A percentile compares a stretch with the other conserved stretches of the same genome.
Conservation (phyloP, 2,329 filamentous ascomycete species). For the Ceratocystis papillata region DNA sequence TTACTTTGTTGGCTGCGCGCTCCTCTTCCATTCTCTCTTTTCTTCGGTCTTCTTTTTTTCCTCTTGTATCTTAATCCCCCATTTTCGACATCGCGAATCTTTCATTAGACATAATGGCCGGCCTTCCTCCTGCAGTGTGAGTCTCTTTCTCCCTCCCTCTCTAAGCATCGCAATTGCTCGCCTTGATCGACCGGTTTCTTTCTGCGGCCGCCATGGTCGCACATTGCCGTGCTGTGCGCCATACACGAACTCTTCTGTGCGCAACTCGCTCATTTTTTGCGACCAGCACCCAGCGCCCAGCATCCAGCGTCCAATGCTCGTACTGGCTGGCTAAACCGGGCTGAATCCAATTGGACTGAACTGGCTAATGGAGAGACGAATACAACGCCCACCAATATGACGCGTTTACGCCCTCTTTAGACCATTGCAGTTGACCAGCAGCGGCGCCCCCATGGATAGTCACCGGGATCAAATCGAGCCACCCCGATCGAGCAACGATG, state of each 20-base stretch:
- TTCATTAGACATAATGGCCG: constrained; percentile 25
- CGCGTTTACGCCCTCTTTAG: not conserved
- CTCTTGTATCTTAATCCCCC: constrained; percentile 4
- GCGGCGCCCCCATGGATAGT: not conserved
- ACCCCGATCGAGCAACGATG: not conserved
- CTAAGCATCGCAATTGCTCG: not conserved
- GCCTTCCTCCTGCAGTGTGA: constrained; percentile 26
- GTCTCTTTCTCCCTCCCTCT: constrained; percentile 10
- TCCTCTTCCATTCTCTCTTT: not conserved
- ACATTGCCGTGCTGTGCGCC: constrained; percentile 6
- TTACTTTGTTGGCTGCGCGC: constrained; percentile 9
- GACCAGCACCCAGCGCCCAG: not conserved
- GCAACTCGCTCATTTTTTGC: not conserved
- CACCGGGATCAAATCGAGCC: not conserved
- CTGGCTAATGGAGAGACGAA: too few species aligned
- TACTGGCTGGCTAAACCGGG: not conserved
- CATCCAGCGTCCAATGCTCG: not conserved
- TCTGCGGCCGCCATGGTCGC: not conserved
- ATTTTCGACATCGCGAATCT: constrained; percentile 1
- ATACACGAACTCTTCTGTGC: not conserved
- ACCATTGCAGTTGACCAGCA: not conserved
- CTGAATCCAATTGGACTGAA: too few species aligned
- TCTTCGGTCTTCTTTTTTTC: not conserved
- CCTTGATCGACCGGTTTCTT: not conserved
- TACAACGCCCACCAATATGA: not conserved